These are phyloP conservation scores for Auriculariales sp. DNA, from an alignment of 768 basidiomycete genomes.

Conservation along the genomic window DNA sequence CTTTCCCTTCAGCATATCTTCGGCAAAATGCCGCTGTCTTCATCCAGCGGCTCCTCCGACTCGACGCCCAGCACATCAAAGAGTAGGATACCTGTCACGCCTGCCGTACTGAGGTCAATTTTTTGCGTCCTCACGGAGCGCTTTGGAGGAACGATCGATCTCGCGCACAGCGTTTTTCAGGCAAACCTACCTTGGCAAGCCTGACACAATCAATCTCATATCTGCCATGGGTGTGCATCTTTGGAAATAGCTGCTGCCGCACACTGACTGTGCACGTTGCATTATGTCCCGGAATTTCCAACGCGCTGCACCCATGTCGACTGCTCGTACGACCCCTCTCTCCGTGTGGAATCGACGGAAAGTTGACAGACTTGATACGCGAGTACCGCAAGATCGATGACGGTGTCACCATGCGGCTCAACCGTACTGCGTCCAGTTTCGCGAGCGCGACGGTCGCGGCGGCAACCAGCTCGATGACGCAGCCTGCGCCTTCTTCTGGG, in stretches of 20 bases:
- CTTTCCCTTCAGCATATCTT: no score
- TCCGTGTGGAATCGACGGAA: no score
- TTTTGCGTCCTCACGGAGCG: conserved; percentile 72
- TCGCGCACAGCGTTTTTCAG: conserved; percentile 80
- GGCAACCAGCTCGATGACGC: no score
- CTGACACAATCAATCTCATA: no score
- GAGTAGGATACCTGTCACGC: conserved; percentile 58
- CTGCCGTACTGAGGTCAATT: conserved; percentile 66
- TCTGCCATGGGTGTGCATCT: no score
- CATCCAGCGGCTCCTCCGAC: not conserved
- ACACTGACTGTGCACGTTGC: no score
- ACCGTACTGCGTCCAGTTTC: conserved; percentile 64
- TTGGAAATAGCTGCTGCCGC: no score
- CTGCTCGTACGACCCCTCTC: no score
- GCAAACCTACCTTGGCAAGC: no score
- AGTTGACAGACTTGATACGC: conserved; percentile 52
- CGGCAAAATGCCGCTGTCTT: no score
- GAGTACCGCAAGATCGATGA: conserved; percentile 77
- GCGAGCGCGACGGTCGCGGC: conserved; percentile 63
- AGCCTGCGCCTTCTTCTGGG: conserved; percentile 65
- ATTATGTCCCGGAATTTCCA: no score
- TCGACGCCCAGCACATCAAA: not conserved
- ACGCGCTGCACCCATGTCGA: no score
- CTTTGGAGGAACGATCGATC: conserved; percentile 68
- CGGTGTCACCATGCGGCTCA: conserved; percentile 63